Evolutionary conservation across 2,329 filamentous ascomycete genomes (phyloP), one percentile per base, ranked within the genome.

Genomic region (Phialophora macrospora): DNA sequence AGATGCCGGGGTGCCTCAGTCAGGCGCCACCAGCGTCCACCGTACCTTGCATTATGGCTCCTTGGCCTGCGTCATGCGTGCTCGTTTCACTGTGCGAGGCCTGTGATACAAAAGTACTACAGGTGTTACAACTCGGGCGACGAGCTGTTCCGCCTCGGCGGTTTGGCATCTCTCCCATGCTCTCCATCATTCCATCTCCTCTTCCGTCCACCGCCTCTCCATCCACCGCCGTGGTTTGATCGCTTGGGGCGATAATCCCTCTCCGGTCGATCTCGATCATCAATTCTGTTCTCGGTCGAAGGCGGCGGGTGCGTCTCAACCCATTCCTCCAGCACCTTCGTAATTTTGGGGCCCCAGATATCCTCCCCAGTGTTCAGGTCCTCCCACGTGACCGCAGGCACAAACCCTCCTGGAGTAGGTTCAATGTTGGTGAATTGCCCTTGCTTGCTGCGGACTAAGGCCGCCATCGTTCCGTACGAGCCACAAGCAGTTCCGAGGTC

Each of bases 381-480:
- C 11, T 86, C 82, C 75, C 90, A 96, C 72, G 95, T 90, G 22
- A 97, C 77, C 60, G 92, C 90, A 11, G 67, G 56, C 20, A 68
- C 55, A 0, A 97, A 80, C 63, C 85, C 84, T 14, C 64, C 66
- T 9, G 68, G 68, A 63, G 63, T 46, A 28, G 70, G 67, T 8
- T 70, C 55, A 24, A 54, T 28, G 46, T 49, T 65, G 24, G 70
- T 68, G 73, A 96, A 98, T 67, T 92, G 87, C 20, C 88, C 91
- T 78, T 99, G 95, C 60, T 90, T 87, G 3, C 87, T 90, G 62
- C 95, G 89, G 63, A 90, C 85, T 22, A 99, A 85, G 72, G 90
- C 88, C 24, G 91, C 87, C 94, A 99, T 98, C 70, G 95, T 83
- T 38, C 86, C 95, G 26, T 91, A 88, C 12, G 92, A 96, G 60